Evolutionary conservation across 305 asterid genomes (phyloP), one percentile per base, ranked within the genome.

Genomic region (Rubia occidens): DNA sequence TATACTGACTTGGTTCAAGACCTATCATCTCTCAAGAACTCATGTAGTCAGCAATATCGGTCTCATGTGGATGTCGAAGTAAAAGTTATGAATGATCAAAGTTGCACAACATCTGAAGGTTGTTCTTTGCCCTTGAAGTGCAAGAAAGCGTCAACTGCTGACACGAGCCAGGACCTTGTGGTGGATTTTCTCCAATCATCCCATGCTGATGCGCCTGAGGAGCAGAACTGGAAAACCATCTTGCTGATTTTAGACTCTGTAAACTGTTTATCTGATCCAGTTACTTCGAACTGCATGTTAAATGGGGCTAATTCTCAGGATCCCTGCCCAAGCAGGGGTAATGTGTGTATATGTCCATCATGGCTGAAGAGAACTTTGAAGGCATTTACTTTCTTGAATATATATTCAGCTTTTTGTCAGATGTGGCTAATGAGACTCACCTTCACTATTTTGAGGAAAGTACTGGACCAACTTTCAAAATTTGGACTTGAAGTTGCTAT

Each of bases 1-100:
- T 89, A 94, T 94, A 81, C 86, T 53, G 95, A 87, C 66, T 65
- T 89, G 88, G 86, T 82, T 91, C 82, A 82, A 80, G 95, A 94
- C 75, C 75, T 88, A 64, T 82, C 91, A 15, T 82, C 85, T 75
- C 76, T 78, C 68, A 79, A 69, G 42, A 81, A 73, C 24, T 66
- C 45, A 20, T 68, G 85, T 56, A 40, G 64, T 62, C 14, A 59
- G 18, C 83, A 76, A 64, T 74, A 66, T 74, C 83, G 60, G 26
- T 66, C 81, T 5, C 75, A 73, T 67, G 61, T 21, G 73, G 79
- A 69, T 61, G 53, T 35, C 71, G 76, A 72, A 72, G 68, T 71
- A 58, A 82, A 74, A 78, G 74, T 70, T 70, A 78, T 66, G 75
- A 72, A 75, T 64, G 76, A 60, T 53, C 60, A 55, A 72, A 76